Percentiles rank a stretch among this genome's conserved stretches.
These are phyloP conservation scores for Diaporthe citriasiana DNA, from an alignment of 2,329 filamentous ascomycete genomes.

Conservation along the genomic window DNA sequence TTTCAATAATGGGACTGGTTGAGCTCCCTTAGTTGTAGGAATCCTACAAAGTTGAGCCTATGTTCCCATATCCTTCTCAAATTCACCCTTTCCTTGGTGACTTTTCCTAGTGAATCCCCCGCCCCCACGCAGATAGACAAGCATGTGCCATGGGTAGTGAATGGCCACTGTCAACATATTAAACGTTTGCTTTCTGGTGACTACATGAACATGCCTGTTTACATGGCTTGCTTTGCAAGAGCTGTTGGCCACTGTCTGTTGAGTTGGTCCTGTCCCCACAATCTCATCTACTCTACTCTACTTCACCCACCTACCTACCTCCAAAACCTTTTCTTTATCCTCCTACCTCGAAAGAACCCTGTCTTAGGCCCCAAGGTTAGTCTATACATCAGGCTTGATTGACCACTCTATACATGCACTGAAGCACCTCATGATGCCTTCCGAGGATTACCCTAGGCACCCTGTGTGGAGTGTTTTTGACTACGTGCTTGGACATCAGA, in stretches of 20 bases:
- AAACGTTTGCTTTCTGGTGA: not conserved
- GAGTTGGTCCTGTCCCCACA: not conserved
- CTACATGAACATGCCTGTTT: rapidly evolving
- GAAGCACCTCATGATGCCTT: not conserved
- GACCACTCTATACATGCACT: too few relatives aligned
- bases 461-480: not conserved
- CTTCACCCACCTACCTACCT: not conserved
- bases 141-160: too few relatives aligned
- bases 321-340: too few relatives aligned
- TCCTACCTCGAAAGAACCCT: not conserved
- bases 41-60: too few relatives aligned
- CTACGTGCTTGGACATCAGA: not conserved
- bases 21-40: too few relatives aligned
- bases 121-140: too few relatives aligned
- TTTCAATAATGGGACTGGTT: not conserved
- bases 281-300: too few relatives aligned
- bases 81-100: not conserved
- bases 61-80: too few relatives aligned
- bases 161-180: too few relatives aligned
- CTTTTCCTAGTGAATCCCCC: too few relatives aligned
- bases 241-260: too few relatives aligned
- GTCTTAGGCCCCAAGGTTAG: not conserved
- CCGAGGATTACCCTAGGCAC: not conserved
- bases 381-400: not conserved
- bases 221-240: not conserved